Base-by-base conservation (phyloP, 2,329 filamentous ascomycete genomes). In the Mycocentrospora acerina region DNA sequence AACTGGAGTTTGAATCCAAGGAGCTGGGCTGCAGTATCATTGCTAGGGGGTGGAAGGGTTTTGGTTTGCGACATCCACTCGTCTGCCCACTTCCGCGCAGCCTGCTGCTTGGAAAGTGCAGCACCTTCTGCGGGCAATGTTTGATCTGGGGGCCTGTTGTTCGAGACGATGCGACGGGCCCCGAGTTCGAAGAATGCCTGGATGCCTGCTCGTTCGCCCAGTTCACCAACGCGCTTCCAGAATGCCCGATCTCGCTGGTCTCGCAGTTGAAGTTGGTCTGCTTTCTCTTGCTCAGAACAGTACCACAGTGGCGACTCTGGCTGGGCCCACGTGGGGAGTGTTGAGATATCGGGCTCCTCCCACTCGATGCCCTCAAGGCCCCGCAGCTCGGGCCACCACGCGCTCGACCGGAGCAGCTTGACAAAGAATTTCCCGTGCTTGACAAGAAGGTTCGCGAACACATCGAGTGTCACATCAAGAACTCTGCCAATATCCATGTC, bases 1-100 rank as follows among this genome's bases (percentile, higher is more conserved):
- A 95, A 98, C 11, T 88, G 87, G 34, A 98, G 79, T 69, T 98
- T 98, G 77, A 98, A 98, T 4, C 93, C 93, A 11, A 98, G 82
- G 3, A 98, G 78, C 64, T 97, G 93, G 19, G 94, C 94, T 1
- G 93, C 93, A 42, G 94, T 88, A 29, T 85, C 82, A 63, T 96
- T 98, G 19, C 94, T 93, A 19, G 80, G 76, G 1, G 90, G 89
- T 4, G 90, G 90, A 3, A 93, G 71, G 0, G 88, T 94, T 39
- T 83, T 85, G 3, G 91, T 96, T 42, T 81, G 74, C 47, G 81
- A 77, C 54, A 95, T 88, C 88, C 90, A 96, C 51, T 85, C 76
- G 22, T 62, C 56, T 15, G 53, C 55, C 64, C 57, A 67, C 31
- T 59, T 57, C 24, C 56, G 60, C 9, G 57, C 48, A 18, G 50